Evolutionary conservation across 805 yeast species (phyloP), one percentile per base, ranked within the genome.

Genomic region (Jamesozyma gamospora): DNA sequence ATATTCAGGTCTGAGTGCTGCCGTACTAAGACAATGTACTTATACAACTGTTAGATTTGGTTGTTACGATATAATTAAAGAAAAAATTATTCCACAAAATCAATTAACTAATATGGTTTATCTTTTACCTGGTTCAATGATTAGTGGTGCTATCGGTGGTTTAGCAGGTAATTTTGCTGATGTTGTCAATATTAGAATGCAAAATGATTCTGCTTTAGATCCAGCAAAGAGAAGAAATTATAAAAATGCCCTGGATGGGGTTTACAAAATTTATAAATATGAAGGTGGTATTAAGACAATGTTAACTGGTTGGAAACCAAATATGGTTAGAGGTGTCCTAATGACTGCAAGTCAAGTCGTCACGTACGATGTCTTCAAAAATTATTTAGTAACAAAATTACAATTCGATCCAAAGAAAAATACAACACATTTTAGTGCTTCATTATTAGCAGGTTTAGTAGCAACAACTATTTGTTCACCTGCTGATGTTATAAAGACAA

Each of bases 391-490:
- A 14, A 62, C 65, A 3, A 49, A 54, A 4, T 40, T 75, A 2
- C 57, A 64, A 4, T 59, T 78, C 62, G 78, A 81, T 52, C 75
- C 83, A 32, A 62, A 71, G 15, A 71, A 77, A 39, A 74, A 76
- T 47, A 51, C 77, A 0, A 84, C 95, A 3, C 94, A 85, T 59
- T 84, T 85, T 53, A 57, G 77, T 27, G 84, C 95, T 0, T 79
- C 90, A 4, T 65, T 85, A 44, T 53, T 81, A 46, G 94, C 95
- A 1, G 95, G 95, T 14, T 64, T 85, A 28, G 85, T 85, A 4
- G 95, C 95, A 6, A 85, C 95, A 0, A 86, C 95, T 0, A 82
- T 85, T 15, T 86, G 95, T 58, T 83, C 94, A 1, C 95, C 95
- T 1, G 95, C 88, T 9, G 95, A 85, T 60, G 95, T 85, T 3